A percentile compares a stretch with the other conserved stretches of the same genome.
These are phyloP conservation scores for Nematocida ausubeli DNA, from an alignment of 371 early-diverging fungal species.

Conservation along the genomic window DNA sequence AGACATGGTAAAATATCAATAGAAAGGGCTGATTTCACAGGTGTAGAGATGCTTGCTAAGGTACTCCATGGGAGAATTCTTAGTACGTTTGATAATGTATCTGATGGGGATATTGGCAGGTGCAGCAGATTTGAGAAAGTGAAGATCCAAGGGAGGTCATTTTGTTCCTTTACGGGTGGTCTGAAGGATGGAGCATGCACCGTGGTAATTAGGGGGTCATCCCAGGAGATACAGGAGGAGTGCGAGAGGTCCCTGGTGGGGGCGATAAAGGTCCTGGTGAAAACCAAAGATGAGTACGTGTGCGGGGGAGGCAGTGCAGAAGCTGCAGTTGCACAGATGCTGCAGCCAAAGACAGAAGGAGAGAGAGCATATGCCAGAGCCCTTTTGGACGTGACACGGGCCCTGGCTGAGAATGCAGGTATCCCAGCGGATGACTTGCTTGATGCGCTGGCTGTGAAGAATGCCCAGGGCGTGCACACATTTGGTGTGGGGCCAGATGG, in stretches of 20 bases:
- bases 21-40: slow-evolving; percentile 98
- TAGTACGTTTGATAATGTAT: slow-evolving; percentile 81
- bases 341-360: slow-evolving; percentile 90
- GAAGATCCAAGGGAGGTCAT: slow-evolving; percentile 87
- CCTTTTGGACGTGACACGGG: slow-evolving; percentile 87
- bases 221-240: slow-evolving; percentile 91
- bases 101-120: slow-evolving; percentile 81
- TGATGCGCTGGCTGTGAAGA: slow-evolving; percentile 81
- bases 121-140: slow-evolving; percentile 92
- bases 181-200: slow-evolving; percentile 87
- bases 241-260: slow-evolving; percentile 97
- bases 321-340: slow-evolving; percentile 88
- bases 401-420: slow-evolving; percentile 95
- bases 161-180: slow-evolving; percentile 77
- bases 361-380: slow-evolving; percentile 89
- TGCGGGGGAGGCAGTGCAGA: slow-evolving; percentile 83
- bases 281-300: slow-evolving; percentile 79
- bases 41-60: slow-evolving; percentile 85
- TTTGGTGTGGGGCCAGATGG: slow-evolving; percentile 73
- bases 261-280: slow-evolving; percentile 89
- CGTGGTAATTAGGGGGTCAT: slow-evolving; percentile 90
- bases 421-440: slow-evolving; percentile 82
- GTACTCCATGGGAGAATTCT: slow-evolving; percentile 82
- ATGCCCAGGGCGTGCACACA: slow-evolving; percentile 75
- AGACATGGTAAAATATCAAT: slow-evolving; percentile 88